These are phyloP conservation scores for Macrocystidia cucumis DNA, from an alignment of 1,284 basidiomycete genomes.

Conservation along the genomic window DNA sequence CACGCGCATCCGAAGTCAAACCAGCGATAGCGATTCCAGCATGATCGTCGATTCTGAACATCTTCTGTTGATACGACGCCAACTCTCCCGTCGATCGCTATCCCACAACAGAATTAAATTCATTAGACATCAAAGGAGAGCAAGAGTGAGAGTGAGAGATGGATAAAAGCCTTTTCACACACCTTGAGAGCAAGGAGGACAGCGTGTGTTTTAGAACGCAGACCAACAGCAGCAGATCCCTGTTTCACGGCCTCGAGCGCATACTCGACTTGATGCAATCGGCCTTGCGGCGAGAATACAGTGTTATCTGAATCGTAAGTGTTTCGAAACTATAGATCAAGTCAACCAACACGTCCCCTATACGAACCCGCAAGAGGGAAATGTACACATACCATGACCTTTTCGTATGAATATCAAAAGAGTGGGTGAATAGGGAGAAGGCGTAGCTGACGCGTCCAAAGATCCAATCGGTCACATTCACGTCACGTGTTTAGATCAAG, in stretches of 20 bases:
- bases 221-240: constrained; percentile 94
- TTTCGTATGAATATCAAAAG: constrained; percentile 11
- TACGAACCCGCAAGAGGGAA: constrained; percentile 6
- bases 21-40: constrained; percentile 98
- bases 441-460: constrained; percentile 29
- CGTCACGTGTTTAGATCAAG: not conserved
- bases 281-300: constrained; percentile 89
- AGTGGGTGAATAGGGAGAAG: not conserved
- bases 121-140: too few species aligned
- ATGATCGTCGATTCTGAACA: constrained; percentile 99
- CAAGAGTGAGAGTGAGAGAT: not conserved
- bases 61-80: constrained; percentile 98
- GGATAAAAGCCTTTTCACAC: constrained; percentile 1
- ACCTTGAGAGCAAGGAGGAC: constrained; percentile 92
- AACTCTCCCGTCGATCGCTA: constrained; percentile 98
- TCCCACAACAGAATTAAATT: not conserved
- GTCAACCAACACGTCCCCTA: constrained; percentile 11
- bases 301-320: constrained; percentile 97
- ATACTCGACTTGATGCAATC: constrained; percentile 96
- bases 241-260: constrained; percentile 99
- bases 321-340: constrained; percentile 70
- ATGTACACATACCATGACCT: constrained; percentile 2
- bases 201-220: constrained; percentile 93
- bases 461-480: not conserved
- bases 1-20: constrained; percentile 95